phyloP scores from a whole-genome alignment of 352 stramenopile genomes.

The Globisporangium sylvaticum region DNA sequence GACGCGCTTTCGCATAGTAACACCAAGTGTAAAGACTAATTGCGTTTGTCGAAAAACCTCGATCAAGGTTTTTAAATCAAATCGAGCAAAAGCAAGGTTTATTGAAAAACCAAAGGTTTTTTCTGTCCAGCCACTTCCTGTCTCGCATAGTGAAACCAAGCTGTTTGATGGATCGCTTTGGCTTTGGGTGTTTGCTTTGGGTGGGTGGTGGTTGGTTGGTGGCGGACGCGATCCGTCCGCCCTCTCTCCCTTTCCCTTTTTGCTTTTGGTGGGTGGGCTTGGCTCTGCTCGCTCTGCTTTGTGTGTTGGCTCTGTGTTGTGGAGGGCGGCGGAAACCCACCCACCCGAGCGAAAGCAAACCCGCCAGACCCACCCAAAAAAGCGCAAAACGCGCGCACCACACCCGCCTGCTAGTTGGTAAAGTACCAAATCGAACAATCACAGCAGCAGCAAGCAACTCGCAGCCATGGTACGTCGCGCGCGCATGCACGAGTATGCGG shows the following conservation, averaged over 20 bases:
- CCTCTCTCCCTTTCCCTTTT: slow-evolving; percentile 34
- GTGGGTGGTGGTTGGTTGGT: slow-evolving; percentile 33
- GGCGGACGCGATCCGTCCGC: slow-evolving; percentile 17
- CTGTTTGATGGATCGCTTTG: background rate
- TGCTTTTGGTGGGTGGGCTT: slow-evolving; percentile 4
- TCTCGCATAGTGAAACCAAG: background rate
- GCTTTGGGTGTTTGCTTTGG: background rate
- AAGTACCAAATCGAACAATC: slow-evolving; percentile 22
- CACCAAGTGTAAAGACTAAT: no score
- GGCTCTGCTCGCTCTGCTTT: background rate
- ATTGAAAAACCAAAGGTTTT: no score
- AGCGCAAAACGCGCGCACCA: slow-evolving; percentile 6
- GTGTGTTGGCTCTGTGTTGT: background rate
- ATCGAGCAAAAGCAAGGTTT: no score
- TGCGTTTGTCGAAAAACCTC: no score
- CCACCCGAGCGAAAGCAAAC: background rate
- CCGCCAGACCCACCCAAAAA: background rate
- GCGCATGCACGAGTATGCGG: background rate
- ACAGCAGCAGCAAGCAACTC: slow-evolving; percentile 3
- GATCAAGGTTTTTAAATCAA: no score
- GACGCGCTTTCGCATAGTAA: no score
- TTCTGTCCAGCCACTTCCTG: background rate
- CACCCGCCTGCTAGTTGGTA: slow-evolving; percentile 18
- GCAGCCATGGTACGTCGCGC: slow-evolving; percentile 21
- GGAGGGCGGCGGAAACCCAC: background rate